Evolutionary conservation across 768 basidiomycete genomes (phyloP), one percentile per base, ranked within the genome.

Genomic region (Polyporus arcularius): DNA sequence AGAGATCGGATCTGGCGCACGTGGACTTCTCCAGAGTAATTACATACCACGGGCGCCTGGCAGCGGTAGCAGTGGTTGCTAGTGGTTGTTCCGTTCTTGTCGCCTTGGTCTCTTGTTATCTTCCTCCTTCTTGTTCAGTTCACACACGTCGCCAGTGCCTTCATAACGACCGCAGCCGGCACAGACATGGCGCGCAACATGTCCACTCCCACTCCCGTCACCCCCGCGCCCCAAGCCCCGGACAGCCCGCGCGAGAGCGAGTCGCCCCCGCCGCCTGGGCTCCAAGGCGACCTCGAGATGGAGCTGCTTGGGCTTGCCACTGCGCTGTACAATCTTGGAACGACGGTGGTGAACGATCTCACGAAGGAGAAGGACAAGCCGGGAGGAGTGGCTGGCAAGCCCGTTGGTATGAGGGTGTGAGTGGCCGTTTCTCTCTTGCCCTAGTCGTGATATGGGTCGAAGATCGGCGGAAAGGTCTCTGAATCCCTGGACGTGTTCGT

Each of bases 291-390:
- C 66, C 71, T 92, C 16, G 90, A 92, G 69, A 74, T 88, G 18
- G 90, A 93, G 71, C 71, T 93, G 2, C 75, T 91, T 28, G 90
- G 87, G 0, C 85, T 93, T 15, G 89, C 88, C 14, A 88, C 88
- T 55, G 85, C 87, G 2, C 74, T 93, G 28, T 92, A 92, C 69
- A 91, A 92, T 65, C 77, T 93, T 7, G 90, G 90, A 26, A 90
- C 90, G 4, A 92, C 91, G 0, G 90, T 92, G 21, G 86, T 92
- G 68, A 89, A 88, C 49, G 91, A 93, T 71, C 85, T 88, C 3
- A 89, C 89, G 14, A 92, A 90, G 73, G 90, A 91, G 66, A 82
- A 85, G 52, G 88, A 89, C 65, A 88, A 85, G 58, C 81, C 84
- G 12, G 86, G 80, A 38, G 68, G 68, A 4, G 52, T 28, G 21